Conservation (phyloP, 495 filamentous ascomycete genomes). For the Margaritispora aquatica region DNA sequence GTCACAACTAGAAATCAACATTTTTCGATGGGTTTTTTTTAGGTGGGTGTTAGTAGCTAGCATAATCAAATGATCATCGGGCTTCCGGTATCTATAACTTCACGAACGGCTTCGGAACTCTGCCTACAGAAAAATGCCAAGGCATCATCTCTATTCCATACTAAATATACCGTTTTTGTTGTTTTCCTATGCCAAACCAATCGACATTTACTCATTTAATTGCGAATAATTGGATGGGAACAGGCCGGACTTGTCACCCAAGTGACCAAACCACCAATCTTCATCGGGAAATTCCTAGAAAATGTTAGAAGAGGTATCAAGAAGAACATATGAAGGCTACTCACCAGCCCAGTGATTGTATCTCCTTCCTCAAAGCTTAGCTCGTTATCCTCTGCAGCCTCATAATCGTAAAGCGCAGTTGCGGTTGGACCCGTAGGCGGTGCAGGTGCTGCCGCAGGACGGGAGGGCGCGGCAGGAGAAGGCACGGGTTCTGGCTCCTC, state of each 20-base stretch:
- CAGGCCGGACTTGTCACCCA: conserved; percentile 70
- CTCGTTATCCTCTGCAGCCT: conserved; percentile 96
- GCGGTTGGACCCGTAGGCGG: conserved; percentile 54
- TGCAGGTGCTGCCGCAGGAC: conserved; percentile 23
- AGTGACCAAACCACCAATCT: conserved; percentile 96
- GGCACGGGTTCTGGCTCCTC: conserved; percentile 19
- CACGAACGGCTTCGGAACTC: not conserved
- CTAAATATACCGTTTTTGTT: not conserved
- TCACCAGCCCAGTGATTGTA: conserved; percentile 51
- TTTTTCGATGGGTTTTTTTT: no score
- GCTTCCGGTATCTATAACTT: no score
- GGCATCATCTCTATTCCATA: not conserved
- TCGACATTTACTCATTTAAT: conserved; percentile 44
- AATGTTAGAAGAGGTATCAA: not conserved
- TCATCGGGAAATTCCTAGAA: conserved; percentile 92
- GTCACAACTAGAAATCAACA: no score
- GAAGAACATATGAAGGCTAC: not conserved
- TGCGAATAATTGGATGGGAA: conserved; percentile 87
- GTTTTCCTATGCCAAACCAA: not conserved
- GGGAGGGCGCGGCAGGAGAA: conserved; percentile 28
- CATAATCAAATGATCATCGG: no score
- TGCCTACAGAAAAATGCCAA: no score
- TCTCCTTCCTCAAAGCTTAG: conserved; percentile 88
- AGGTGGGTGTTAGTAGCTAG: no score
- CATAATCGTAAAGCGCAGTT: conserved; percentile 89